Percentiles rank a stretch among this genome's conserved stretches.
Conservation (phyloP, 306 rosid species). For the Quercus dentata region DNA sequence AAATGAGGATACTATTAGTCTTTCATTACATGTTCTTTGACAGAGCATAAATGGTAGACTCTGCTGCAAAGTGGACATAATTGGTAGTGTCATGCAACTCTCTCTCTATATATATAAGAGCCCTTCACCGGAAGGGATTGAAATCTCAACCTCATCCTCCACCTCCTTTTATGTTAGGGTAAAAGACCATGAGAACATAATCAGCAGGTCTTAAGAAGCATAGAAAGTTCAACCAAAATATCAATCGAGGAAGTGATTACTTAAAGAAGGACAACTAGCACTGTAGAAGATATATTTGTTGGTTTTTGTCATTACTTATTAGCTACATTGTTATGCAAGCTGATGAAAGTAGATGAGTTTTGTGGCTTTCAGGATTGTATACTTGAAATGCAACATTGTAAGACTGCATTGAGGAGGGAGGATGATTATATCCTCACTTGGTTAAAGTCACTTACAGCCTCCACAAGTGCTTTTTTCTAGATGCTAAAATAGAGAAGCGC, state of each 20-base stretch:
- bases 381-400: not conserved
- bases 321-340: too few relatives aligned
- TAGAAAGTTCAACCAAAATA: not conserved
- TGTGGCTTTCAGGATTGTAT: not conserved
- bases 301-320: too few relatives aligned
- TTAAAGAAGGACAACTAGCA: not conserved
- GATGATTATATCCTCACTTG: not conserved
- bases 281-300: too few relatives aligned
- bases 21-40: not conserved
- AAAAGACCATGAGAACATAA: not conserved
- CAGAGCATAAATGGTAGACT: not conserved
- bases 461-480: not conserved
- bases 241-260: not conserved
- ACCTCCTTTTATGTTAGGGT: too few relatives aligned
- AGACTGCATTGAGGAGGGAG: not conserved
- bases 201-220: not conserved
- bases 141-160: too few relatives aligned
- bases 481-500: not conserved
- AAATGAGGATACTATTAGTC: not conserved
- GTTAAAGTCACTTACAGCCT: not conserved
- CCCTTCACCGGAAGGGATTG: not conserved
- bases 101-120: not conserved
- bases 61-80: not conserved
- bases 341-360: too few relatives aligned
- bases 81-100: not conserved